These are phyloP conservation scores for Trametes maxima DNA, from an alignment of 768 basidiomycete species.

Conservation along the genomic window DNA sequence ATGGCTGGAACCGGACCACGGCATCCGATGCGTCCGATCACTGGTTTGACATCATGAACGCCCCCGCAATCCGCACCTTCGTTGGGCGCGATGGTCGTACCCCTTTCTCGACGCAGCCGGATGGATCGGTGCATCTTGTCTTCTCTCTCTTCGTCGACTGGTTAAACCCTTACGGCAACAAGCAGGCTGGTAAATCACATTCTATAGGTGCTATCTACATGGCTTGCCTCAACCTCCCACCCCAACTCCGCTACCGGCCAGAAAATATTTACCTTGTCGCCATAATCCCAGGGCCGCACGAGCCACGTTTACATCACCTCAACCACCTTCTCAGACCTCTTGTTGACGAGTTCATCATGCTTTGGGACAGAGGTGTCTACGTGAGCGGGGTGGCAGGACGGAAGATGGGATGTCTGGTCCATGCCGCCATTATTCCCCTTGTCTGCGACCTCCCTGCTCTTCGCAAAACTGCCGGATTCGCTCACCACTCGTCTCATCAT, in stretches of 20 bases:
- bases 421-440: slow-evolving; percentile 34
- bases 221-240: slow-evolving; percentile 32
- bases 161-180: slow-evolving; percentile 23
- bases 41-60: slow-evolving; percentile 19
- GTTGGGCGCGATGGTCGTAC: slow-evolving; percentile 12
- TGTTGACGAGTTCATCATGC: slow-evolving; percentile 38
- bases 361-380: slow-evolving; percentile 39
- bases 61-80: slow-evolving; percentile 15
- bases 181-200: slow-evolving; percentile 14
- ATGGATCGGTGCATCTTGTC: slow-evolving; percentile 12
- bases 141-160: slow-evolving; percentile 22
- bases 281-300: slow-evolving; percentile 44
- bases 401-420: slow-evolving; percentile 33
- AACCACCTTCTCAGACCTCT: slow-evolving; percentile 44
- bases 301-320: slow-evolving; percentile 36
- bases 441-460: slow-evolving; percentile 42
- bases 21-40: neutral
- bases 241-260: slow-evolving; percentile 22
- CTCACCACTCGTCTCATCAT: slow-evolving; percentile 19
- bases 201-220: slow-evolving; percentile 27
- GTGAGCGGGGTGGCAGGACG: slow-evolving; percentile 28
- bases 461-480: slow-evolving; percentile 35
- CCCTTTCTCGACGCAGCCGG: neutral
- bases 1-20: neutral
- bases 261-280: slow-evolving; percentile 45